Base-by-base conservation (phyloP, 2,329 filamentous ascomycete species). In the Sordariomycetes sp. region DNA sequence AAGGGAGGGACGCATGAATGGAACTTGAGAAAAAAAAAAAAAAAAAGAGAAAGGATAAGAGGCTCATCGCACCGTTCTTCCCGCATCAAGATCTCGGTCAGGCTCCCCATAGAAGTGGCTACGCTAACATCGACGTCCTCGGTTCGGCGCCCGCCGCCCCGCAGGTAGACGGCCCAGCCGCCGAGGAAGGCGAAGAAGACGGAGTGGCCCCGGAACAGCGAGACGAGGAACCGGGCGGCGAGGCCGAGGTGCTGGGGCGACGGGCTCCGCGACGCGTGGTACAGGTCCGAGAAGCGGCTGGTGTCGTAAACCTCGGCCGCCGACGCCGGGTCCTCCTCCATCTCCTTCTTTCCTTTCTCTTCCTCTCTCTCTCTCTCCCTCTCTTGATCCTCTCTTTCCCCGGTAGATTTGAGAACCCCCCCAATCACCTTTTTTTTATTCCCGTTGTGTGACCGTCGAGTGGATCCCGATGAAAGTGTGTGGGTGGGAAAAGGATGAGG, bases 301-400 rank as follows among this genome's bases (percentile, higher is more conserved):
- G 56, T 57, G 36, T 57, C 56, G 56, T 57, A 57, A 22, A 57
- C 52, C 56, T 57, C 56, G 32, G 55, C 55, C 32, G 48, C 55
- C 24, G 55, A 25, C 28, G 20, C 34, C 34, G 28, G 22, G 34
- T 39, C 36, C 25, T 50, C 45, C 20, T 56, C 36, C 24, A n/a
- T 39, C 24, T 48, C 22, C 24, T 15, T 6, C 34, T 50, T 28
- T 28, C 7, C 15, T 32, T 28, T 20, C 24, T 1, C 34, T 51
- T n/a, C 20, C 39, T 42, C 22, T 13, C 6, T 25, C 53, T 42
- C 36, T 20, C 15, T 20, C 28, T 10, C 42, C 53, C 53, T 6
- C 35, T 1, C 12, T 24, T 25, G 1, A 36, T 20, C 32, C 52
- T 54, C 25, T 25, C 15, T 25, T 55, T 42, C 42, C 34, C 42